phyloP scores from a whole-genome alignment of 768 basidiomycete species.

The Serendipita sp. region DNA sequence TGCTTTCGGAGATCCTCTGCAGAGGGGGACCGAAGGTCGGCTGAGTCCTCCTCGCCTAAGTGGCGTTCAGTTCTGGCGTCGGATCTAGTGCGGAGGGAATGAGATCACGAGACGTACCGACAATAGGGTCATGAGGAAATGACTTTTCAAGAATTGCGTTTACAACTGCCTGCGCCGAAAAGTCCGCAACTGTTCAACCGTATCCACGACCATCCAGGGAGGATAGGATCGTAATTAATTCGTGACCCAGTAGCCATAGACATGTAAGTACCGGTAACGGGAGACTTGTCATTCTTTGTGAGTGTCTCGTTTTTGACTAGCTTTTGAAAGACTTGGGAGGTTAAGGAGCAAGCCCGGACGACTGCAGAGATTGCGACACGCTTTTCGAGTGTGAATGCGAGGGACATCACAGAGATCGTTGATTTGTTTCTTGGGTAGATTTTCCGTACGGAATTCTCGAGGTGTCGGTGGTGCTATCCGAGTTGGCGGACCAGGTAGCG shows the following conservation, averaged over 20 bases:
- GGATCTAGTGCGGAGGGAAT: neutral
- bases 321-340: constrained; percentile 70
- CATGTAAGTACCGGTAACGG: constrained; percentile 56
- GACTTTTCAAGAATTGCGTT: constrained; percentile 56
- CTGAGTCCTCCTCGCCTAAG: constrained; percentile 71
- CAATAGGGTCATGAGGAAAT: constrained; percentile 76
- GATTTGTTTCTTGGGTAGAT: neutral
- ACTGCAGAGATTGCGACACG: constrained; percentile 77
- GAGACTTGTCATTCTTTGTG: constrained; percentile 81
- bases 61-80: neutral
- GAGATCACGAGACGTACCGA: constrained; percentile 24
- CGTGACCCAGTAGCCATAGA: no score
- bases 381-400: constrained; percentile 47
- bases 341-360: constrained; percentile 67
- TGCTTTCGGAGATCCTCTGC: constrained; percentile 34
- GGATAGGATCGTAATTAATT: no score
- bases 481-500: no score
- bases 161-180: constrained; percentile 83
- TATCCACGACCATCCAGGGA: neutral
- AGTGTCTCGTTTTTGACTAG: constrained; percentile 75
- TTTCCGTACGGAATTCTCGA: neutral
- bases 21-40: constrained; percentile 44
- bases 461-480: no score
- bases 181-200: constrained; percentile 71
- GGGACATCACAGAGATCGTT: constrained; percentile 20